These are phyloP conservation scores for Krasilnikovozyma curviuscula DNA, from an alignment of 768 basidiomycete species.

Conservation along the genomic window DNA sequence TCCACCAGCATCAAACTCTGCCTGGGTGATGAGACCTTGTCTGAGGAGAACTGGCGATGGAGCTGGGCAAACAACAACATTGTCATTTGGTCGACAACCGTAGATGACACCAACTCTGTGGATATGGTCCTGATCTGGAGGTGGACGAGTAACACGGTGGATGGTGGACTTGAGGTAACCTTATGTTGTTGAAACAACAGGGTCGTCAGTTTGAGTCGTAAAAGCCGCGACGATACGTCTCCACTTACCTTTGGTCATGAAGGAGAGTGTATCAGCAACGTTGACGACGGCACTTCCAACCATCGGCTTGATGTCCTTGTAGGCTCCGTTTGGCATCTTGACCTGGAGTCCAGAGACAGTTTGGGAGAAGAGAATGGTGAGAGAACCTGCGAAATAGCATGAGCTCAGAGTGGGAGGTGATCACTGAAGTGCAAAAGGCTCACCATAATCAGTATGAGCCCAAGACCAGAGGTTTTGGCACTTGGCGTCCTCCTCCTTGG, in stretches of 20 bases:
- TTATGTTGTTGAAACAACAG: too few species aligned
- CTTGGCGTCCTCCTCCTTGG: slow-evolving; percentile 18
- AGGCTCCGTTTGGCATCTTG: slow-evolving; percentile 25
- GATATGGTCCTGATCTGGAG: slow-evolving; percentile 16
- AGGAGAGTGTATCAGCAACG: slow-evolving; percentile 20
- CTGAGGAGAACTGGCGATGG: slow-evolving; percentile 13
- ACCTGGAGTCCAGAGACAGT: slow-evolving; percentile 28
- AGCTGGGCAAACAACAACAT: slow-evolving; percentile 12
- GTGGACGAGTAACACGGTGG: slow-evolving; percentile 14
- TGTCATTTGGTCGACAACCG: slow-evolving; percentile 16
- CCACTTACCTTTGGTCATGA: slow-evolving; percentile 20
- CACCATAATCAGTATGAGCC: slow-evolving; percentile 14
- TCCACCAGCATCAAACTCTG: slow-evolving; percentile 6
- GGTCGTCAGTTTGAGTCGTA: too few species aligned
- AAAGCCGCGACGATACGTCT: too few species aligned
- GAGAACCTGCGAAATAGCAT: too few species aligned
- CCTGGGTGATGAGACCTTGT: slow-evolving; percentile 10
- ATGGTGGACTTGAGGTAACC: slow-evolving; percentile 16
- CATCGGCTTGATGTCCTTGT: slow-evolving; percentile 27
- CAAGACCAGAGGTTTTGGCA: slow-evolving; percentile 17
- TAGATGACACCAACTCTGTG: slow-evolving; percentile 16
- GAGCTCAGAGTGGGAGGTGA: too few species aligned
- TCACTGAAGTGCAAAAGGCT: neutral
- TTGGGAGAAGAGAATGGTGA: slow-evolving; percentile 30
- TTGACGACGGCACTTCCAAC: slow-evolving; percentile 27